Percentiles rank a stretch among this genome's conserved stretches.
Evolutionary conservation across 164 flowering plant species (phyloP).

Genomic region (Houttuynia cordata): DNA sequence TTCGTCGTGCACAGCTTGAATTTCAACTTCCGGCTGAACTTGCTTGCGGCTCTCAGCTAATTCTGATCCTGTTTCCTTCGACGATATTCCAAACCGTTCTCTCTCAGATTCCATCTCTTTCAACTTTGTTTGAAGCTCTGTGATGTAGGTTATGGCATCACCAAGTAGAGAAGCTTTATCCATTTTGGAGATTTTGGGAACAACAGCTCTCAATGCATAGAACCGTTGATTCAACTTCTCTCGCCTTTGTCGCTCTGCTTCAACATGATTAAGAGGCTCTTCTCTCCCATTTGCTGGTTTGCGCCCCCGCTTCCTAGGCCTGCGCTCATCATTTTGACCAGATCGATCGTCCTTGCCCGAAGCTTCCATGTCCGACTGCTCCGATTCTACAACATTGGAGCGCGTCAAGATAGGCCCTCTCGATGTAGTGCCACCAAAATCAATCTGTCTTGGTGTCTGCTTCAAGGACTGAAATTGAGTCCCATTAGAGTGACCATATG

Average conservation of each 20-base stretch:
- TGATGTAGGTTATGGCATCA: slow-evolving; percentile 44
- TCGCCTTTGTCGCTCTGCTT: slow-evolving; percentile 44
- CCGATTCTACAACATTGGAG: slow-evolving; percentile 36
- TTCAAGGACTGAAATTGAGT: slow-evolving; percentile 37
- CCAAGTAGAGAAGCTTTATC: slow-evolving; percentile 49
- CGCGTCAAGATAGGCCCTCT: slow-evolving; percentile 25
- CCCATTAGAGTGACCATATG: slow-evolving; percentile 22
- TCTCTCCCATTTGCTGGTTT: slow-evolving; percentile 98
- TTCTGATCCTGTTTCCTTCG: slow-evolving; percentile 27
- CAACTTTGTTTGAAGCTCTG: slow-evolving; percentile 37
- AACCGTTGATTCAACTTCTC: slow-evolving; percentile 49
- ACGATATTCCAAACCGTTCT: slow-evolving; percentile 26
- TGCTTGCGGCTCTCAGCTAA: slow-evolving; percentile 14
- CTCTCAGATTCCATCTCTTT: slow-evolving; percentile 40
- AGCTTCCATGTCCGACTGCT: slow-evolving; percentile 72
- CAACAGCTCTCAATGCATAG: slow-evolving; percentile 45
- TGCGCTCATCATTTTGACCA: slow-evolving; percentile 38
- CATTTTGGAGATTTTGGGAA: slow-evolving; percentile 51
- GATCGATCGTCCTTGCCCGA: slow-evolving; percentile 47
- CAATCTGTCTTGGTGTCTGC: slow-evolving; percentile 42
- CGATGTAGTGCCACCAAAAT: slow-evolving; percentile 53
- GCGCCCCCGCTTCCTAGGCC: slow-evolving; percentile 82
- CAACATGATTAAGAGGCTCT: slow-evolving; percentile 92
- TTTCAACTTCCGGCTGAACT: slow-evolving; percentile 35
- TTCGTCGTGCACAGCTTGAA: slow-evolving; percentile 45